Evolutionary conservation across 2,329 filamentous ascomycete species (phyloP).

Genomic region (Fusarium chlamydosporum): DNA sequence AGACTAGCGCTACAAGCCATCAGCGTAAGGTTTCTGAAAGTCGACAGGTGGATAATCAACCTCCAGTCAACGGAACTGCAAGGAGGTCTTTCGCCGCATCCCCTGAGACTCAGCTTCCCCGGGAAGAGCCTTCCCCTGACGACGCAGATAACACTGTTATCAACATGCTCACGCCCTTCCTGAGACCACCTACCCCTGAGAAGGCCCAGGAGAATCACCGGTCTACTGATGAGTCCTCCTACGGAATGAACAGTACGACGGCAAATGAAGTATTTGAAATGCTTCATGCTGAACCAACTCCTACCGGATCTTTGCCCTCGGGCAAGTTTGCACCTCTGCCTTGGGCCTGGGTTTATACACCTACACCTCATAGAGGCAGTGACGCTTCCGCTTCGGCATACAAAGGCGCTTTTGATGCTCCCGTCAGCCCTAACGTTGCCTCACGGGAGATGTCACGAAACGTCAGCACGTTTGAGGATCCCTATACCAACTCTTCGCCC

Average conservation of each 20-base stretch:
- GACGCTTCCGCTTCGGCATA: slow-evolving; percentile 42
- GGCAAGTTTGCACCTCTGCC: slow-evolving; percentile 60
- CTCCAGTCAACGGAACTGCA: slow-evolving; percentile 10
- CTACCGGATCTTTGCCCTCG: slow-evolving; percentile 49
- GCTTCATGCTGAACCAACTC: slow-evolving; percentile 54
- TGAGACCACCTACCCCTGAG: slow-evolving; percentile 62
- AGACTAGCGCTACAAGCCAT: slow-evolving; percentile 19
- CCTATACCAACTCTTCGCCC: slow-evolving; percentile 52
- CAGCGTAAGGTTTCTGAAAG: slow-evolving; percentile 29
- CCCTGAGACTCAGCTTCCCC: slow-evolving; percentile 20
- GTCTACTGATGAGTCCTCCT: slow-evolving; percentile 61
- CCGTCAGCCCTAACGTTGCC: slow-evolving; percentile 47
- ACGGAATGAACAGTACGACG: slow-evolving; percentile 68
- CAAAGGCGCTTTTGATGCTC: slow-evolving; percentile 49
- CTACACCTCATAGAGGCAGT: slow-evolving; percentile 51
- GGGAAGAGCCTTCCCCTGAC: slow-evolving; percentile 43
- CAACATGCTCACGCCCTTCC: slow-evolving; percentile 64
- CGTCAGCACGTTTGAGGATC: slow-evolving; percentile 50
- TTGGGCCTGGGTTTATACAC: slow-evolving; percentile 65
- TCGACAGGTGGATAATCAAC: slow-evolving; percentile 22
- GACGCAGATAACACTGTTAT: slow-evolving; percentile 60
- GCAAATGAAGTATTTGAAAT: slow-evolving; percentile 66
- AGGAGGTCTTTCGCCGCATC: slow-evolving; percentile 23
- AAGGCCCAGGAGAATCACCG: slow-evolving; percentile 51
- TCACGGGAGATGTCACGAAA: slow-evolving; percentile 35